phyloP scores from a whole-genome alignment of 2,329 filamentous ascomycete genomes.

The Pleurostoma richardsiae region DNA sequence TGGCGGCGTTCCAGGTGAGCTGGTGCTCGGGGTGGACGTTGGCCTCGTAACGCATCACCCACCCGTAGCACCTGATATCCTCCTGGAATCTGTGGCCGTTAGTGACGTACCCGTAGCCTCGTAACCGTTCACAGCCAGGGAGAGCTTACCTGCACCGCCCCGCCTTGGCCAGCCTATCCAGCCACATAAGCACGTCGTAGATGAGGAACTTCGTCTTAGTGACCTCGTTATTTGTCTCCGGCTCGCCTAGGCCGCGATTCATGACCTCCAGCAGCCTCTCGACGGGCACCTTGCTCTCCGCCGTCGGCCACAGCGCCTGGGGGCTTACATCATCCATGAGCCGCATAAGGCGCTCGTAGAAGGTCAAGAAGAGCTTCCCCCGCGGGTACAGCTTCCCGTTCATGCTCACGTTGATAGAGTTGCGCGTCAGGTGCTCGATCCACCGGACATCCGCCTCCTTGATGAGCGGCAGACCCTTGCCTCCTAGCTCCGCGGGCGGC shows the following conservation, averaged over 20 bases:
- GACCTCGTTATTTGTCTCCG: slow-evolving; percentile 1
- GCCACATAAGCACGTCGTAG: slow-evolving; percentile 21
- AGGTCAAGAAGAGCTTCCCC: slow-evolving; percentile 22
- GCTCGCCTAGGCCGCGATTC: slow-evolving; percentile 15
- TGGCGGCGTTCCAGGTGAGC: slow-evolving; percentile 13
- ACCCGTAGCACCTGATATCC: slow-evolving; percentile 14
- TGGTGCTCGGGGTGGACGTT: slow-evolving; percentile 25
- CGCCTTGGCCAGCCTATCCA: slow-evolving; percentile 18
- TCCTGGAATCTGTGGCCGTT: slow-evolving; percentile 10
- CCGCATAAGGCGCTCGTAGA: slow-evolving; percentile 22
- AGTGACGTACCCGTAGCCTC: background rate
- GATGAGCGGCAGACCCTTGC: slow-evolving; percentile 6
- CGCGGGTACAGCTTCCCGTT: slow-evolving; percentile 12
- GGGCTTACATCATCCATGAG: slow-evolving; percentile 22
- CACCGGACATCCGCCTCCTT: slow-evolving; percentile 22
- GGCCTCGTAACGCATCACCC: slow-evolving; percentile 17
- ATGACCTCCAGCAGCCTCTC: slow-evolving; percentile 19
- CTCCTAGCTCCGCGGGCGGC: background rate
- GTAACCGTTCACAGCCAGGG: too few species aligned
- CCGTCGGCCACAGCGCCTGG: slow-evolving; percentile 15
- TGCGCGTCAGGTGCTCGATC: slow-evolving; percentile 22
- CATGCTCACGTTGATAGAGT: slow-evolving; percentile 18
- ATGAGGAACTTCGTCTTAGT: slow-evolving; percentile 18
- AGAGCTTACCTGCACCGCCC: slow-evolving; percentile 15
- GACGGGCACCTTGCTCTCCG: slow-evolving; percentile 13